Percentiles rank a stretch among this genome's conserved stretches.
These are phyloP conservation scores for Fraxinus baroniana DNA, from an alignment of 305 asterid species.

Conservation along the genomic window DNA sequence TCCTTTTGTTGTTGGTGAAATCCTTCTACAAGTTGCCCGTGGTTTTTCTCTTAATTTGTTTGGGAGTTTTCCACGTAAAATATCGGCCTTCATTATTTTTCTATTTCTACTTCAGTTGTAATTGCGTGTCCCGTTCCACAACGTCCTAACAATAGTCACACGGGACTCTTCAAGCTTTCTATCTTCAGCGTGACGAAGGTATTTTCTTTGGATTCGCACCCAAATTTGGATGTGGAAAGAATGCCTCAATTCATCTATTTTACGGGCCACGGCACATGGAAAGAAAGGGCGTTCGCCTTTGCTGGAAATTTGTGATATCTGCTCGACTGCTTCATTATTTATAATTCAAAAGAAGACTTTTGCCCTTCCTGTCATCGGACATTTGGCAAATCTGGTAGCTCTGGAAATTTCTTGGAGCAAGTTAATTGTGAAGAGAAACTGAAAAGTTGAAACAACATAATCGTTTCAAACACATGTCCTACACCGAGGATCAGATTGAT, in stretches of 20 bases:
- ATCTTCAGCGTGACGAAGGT: no score
- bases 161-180: no score
- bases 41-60: no score
- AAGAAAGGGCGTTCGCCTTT: constrained; percentile 57
- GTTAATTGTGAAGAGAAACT: constrained; percentile 29
- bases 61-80: no score
- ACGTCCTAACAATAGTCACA: no score
- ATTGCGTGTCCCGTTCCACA: no score
- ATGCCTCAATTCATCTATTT: constrained; percentile 51
- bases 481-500: constrained; percentile 68
- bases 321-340: constrained; percentile 46
- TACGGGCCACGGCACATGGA: constrained; percentile 57
- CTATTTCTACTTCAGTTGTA: no score
- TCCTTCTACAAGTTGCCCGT: no score
- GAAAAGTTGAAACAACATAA: constrained; percentile 28
- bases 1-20: no score
- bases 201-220: no score
- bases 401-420: constrained; percentile 32
- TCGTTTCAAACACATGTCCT: constrained; percentile 39
- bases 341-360: constrained; percentile 36
- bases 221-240: constrained; percentile 87
- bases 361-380: constrained; percentile 51
- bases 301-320: constrained; percentile 55
- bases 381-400: constrained; percentile 26
- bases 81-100: no score